Evolutionary conservation across 495 filamentous ascomycete genomes (phyloP).

Genomic region (Aspergillus nanangensis): DNA sequence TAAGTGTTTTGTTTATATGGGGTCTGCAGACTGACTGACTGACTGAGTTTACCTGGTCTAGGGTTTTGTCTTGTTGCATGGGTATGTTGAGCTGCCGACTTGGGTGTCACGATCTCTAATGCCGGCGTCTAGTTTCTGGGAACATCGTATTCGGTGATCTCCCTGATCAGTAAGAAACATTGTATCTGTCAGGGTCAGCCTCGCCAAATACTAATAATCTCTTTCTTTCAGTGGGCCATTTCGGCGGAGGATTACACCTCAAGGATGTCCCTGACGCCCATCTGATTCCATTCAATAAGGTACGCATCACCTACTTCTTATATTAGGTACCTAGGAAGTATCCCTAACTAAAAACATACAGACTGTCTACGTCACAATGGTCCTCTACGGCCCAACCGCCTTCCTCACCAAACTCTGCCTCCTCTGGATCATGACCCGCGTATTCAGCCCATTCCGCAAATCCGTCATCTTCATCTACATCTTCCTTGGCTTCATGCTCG

Average conservation of each 20-base stretch:
- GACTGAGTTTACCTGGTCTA: too few species aligned
- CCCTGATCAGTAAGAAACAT: slow-evolving; percentile 18
- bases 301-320: slow-evolving; percentile 4
- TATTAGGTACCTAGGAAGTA: neutral
- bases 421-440: slow-evolving; percentile 34
- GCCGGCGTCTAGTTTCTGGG: slow-evolving; percentile 27
- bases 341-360: neutral
- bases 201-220: slow-evolving; percentile 4
- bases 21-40: too few species aligned
- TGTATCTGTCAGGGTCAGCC: neutral
- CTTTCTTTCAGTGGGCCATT: slow-evolving; percentile 27
- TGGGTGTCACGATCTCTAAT: too few species aligned
- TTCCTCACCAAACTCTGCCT: slow-evolving; percentile 37
- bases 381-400: slow-evolving; percentile 39
- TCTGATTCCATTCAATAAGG: slow-evolving; percentile 19
- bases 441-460: slow-evolving; percentile 32
- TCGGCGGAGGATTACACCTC: slow-evolving; percentile 21
- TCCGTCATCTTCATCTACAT: slow-evolving; percentile 29
- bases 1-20: slow-evolving; percentile 18
- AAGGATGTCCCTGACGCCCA: slow-evolving; percentile 13
- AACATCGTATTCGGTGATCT: slow-evolving; percentile 21
- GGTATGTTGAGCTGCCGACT: slow-evolving; percentile 5
- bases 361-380: slow-evolving; percentile 27
- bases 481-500: slow-evolving; percentile 33
- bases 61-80: slow-evolving; percentile 9